Percentiles rank a stretch among this genome's conserved stretches.
phyloP scores from a whole-genome alignment of 2,329 filamentous ascomycete genomes.

The Calonectria fujianensis region DNA sequence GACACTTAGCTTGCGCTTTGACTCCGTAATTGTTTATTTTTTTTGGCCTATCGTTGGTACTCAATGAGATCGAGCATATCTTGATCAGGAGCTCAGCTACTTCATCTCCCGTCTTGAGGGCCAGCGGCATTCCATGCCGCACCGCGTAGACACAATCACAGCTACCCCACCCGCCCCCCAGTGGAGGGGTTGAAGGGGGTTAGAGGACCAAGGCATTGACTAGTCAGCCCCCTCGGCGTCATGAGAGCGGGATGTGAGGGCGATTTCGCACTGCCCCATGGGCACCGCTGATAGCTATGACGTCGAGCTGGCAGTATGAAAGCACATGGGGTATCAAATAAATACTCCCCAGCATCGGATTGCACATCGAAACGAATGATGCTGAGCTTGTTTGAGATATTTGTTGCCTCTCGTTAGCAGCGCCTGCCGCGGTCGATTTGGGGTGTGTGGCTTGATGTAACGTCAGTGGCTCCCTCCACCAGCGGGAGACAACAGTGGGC shows the following conservation, averaged over 20 bases:
- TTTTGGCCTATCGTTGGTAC: neutral
- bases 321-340: neutral
- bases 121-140: neutral
- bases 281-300: neutral
- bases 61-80: constrained; percentile 5
- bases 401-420: constrained; percentile 24
- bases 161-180: neutral
- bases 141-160: neutral
- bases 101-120: neutral
- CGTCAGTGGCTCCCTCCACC: constrained; percentile 28
- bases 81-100: neutral
- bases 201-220: constrained; percentile 12
- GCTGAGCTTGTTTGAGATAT: constrained; percentile 20
- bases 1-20: neutral
- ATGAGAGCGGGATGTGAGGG: constrained; percentile 21
- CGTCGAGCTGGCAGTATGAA: neutral
- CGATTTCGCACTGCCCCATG: neutral
- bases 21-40: constrained; percentile 13
- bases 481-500: neutral
- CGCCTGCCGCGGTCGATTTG: neutral
- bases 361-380: neutral
- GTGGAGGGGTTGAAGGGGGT: constrained; percentile 5
- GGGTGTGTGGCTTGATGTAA: constrained; percentile 21
- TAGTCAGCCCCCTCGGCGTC: constrained; percentile 13
- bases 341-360: neutral